phyloP scores from a whole-genome alignment of 75 land plant genomes.

The Selaginella tamariscina region DNA sequence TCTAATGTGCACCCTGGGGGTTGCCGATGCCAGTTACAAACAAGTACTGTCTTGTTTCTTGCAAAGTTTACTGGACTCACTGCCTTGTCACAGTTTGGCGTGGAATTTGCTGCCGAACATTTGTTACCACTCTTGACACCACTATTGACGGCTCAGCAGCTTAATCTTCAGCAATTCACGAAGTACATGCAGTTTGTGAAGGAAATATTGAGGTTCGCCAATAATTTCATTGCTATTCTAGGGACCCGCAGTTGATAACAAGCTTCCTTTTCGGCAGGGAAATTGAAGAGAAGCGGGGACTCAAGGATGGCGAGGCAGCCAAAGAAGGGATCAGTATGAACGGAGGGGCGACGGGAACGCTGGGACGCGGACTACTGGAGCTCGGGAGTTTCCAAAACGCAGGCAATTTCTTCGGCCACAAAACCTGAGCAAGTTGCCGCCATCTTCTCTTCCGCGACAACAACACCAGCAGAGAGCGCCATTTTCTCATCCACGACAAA shows the following conservation, averaged over 20 bases:
- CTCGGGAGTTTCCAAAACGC: constrained; percentile 25
- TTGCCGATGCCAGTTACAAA: constrained; percentile 69
- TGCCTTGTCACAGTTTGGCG: background rate
- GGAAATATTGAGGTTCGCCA: constrained; percentile 66
- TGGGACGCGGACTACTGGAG: constrained; percentile 93
- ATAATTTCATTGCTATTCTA: background rate
- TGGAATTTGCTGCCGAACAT: constrained; percentile 32
- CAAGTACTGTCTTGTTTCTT: constrained; percentile 39
- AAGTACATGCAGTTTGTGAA: constrained; percentile 95
- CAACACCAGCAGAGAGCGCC: constrained; percentile 12
- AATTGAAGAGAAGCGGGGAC: constrained; percentile 86
- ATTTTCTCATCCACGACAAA: background rate
- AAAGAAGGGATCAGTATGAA: constrained; percentile 14
- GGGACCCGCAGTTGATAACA: constrained; percentile 3
- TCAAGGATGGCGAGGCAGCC: constrained; percentile 32
- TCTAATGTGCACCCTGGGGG: constrained; percentile 88
- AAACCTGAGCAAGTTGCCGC: constrained; percentile 1
- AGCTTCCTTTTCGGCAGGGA: constrained; percentile 38
- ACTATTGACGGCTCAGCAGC: constrained; percentile 73
- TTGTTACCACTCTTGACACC: constrained; percentile 78
- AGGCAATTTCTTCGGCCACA: background rate
- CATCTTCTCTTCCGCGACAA: constrained; percentile 7
- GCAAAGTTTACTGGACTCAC: constrained; percentile 2
- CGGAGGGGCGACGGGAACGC: too few species aligned
- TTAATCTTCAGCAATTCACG: constrained; percentile 91